Evolutionary conservation across 2,329 filamentous ascomycete species (phyloP), one percentile per base, ranked within the genome.

Genomic region (Aureobasidium sp.): DNA sequence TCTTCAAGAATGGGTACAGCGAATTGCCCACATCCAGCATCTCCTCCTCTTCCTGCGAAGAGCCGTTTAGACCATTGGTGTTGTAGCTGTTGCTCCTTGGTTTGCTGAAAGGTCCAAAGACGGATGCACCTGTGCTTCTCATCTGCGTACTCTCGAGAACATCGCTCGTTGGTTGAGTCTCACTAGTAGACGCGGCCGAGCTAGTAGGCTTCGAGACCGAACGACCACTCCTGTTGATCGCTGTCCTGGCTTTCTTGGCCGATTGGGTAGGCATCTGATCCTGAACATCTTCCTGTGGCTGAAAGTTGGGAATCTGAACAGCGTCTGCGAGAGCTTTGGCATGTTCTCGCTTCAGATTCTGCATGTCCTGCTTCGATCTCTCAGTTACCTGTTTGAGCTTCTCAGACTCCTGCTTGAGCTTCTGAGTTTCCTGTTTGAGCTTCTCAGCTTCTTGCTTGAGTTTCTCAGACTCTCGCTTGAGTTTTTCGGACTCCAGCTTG

Each of bases 1-100:
- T 13, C 29, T 45, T 64, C 16, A 40, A 3, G 20, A 64, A 55
- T 3, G 45, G 50, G 27, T 45, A 27, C 4, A 20, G 50, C 15
- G 27, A 20, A 16, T 47, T 36, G 40, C 38, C 50, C 40, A 55
- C 8, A n/a, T 64, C 60, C 25, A 64, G 40, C 60, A 64, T 64
- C 7, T 64, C 60, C 23, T 64, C 60, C 13, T 64, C 60, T n/a
- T 64, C 60, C n/a, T 31, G 36, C 4, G 27, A 25, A 53, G n/a
- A 18, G 11, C 33, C 18, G 25, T 42, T 20, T 10, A 16, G 58
- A 42, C 31, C 25, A 25, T n/a, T n/a, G n/a, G 11, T 11, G 20
- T 42, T 9, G 23, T 33, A 27, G 55, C 42, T 47, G 7, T 47
- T 36, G 23, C 43, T 27, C 18, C 31, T 48, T 4, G 45, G n/a